Evolutionary conservation across 768 basidiomycete species (phyloP).

Genomic region (Zangia roseola): DNA sequence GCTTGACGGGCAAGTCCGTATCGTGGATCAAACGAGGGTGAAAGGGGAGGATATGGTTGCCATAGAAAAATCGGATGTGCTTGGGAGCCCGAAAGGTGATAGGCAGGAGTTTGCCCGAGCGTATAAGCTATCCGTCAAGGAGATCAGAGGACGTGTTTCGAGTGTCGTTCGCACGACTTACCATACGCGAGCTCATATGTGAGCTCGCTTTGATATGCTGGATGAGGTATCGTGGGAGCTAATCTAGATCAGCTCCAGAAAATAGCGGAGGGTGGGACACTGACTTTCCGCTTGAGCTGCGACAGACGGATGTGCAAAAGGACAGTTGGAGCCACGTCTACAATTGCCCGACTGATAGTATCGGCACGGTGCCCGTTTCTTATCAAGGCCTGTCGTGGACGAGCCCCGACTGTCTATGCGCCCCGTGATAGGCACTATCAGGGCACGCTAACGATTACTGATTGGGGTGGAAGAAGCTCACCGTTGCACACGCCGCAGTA

Average conservation of each 20-base stretch:
- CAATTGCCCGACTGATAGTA: conserved; percentile 27
- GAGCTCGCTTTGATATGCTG: conserved; percentile 14
- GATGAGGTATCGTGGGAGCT: conserved; percentile 12
- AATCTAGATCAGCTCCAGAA: conserved; percentile 9
- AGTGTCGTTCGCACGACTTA: conserved; percentile 8
- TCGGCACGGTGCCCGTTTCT: conserved; percentile 21
- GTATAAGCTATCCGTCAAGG: conserved; percentile 17
- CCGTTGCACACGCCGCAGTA: conserved; percentile 9
- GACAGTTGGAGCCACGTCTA: conserved; percentile 27
- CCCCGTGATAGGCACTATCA: conserved; percentile 9
- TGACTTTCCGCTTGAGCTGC: conserved; percentile 17
- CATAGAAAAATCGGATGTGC: conserved; percentile 18
- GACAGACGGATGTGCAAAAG: conserved; percentile 20
- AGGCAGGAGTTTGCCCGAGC: conserved; percentile 16
- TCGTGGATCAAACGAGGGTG: conserved; percentile 15
- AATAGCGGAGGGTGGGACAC: neutral
- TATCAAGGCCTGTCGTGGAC: neutral
- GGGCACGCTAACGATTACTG: neutral
- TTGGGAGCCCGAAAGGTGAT: conserved; percentile 16
- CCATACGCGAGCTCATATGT: conserved; percentile 18
- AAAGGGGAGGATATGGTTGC: conserved; percentile 32
- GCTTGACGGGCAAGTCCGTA: conserved; percentile 8
- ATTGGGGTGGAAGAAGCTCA: conserved; percentile 7
- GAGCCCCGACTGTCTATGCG: conserved; percentile 11
- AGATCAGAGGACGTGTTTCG: conserved; percentile 2